Percentiles rank a stretch among this genome's conserved stretches.
Conservation (phyloP, 352 stramenopile genomes). For the Globisporangium megalacanthum region DNA sequence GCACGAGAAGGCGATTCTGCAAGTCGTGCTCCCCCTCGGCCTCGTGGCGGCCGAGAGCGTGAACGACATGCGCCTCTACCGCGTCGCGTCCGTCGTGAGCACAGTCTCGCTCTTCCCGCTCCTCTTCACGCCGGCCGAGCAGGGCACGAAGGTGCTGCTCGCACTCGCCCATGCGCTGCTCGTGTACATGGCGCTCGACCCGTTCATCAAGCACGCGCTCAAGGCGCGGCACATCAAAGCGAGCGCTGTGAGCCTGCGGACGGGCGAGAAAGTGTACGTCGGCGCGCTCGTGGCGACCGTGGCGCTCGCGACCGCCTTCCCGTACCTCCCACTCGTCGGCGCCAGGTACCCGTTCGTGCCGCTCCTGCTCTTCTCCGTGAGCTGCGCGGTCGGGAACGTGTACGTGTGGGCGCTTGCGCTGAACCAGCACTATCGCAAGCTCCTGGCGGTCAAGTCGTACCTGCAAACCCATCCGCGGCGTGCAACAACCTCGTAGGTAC, state of each 20-base stretch:
- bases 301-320: slow-evolving; percentile 40
- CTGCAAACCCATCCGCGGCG: slow-evolving; percentile 19
- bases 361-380: slow-evolving; percentile 74
- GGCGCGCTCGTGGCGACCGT: slow-evolving; percentile 27
- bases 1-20: slow-evolving; percentile 98
- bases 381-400: slow-evolving; percentile 64
- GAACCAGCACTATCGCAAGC: slow-evolving; percentile 60
- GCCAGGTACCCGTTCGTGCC: slow-evolving; percentile 64
- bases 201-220: slow-evolving; percentile 63
- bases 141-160: slow-evolving; percentile 72
- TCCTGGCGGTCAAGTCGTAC: slow-evolving; percentile 66
- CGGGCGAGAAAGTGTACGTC: slow-evolving; percentile 55
- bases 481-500: no score
- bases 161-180: slow-evolving; percentile 53
- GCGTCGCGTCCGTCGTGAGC: slow-evolving; percentile 58
- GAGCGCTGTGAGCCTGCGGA: slow-evolving; percentile 46
- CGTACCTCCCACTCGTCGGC: slow-evolving; percentile 42
- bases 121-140: slow-evolving; percentile 77
- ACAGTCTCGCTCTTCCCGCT: slow-evolving; percentile 82
- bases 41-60: slow-evolving; percentile 73
- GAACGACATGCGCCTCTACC: slow-evolving; percentile 78
- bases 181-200: slow-evolving; percentile 54
- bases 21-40: slow-evolving; percentile 67
- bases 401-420: slow-evolving; percentile 71
- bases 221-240: slow-evolving; percentile 67